Conservation (phyloP, 345 rosid species). For the Brassica nigra region DNA sequence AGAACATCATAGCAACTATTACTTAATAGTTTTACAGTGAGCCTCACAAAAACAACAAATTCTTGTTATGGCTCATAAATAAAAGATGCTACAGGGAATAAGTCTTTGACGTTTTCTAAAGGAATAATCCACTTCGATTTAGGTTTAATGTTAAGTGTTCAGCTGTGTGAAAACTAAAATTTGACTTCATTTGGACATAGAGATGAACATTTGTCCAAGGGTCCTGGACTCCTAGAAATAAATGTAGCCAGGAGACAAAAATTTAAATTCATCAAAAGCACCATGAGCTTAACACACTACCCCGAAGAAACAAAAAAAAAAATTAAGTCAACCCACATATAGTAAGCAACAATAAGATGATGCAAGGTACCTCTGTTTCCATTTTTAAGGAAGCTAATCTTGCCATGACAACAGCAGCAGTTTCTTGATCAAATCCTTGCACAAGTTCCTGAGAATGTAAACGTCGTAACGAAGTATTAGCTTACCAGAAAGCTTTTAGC, state of each 20-base stretch:
- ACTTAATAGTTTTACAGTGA: conserved; percentile 11
- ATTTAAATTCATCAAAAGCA: background rate
- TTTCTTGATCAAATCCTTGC: conserved; percentile 97
- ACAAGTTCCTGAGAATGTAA: conserved; percentile 68
- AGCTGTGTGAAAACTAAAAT: background rate
- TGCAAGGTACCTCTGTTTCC: conserved; percentile 82
- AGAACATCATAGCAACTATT: background rate
- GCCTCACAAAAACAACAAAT: conserved; percentile 2
- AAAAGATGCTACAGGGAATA: conserved; percentile 20
- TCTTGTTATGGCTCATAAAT: conserved; percentile 1
- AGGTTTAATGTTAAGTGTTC: background rate
- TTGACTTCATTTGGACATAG: background rate
- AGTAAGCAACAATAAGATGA: background rate
- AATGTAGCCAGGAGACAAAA: conserved; percentile 11
- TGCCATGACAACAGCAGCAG: conserved; percentile 97
- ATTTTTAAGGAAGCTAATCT: conserved; percentile 87
- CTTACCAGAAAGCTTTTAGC: conserved; percentile 6
- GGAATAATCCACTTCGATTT: background rate
- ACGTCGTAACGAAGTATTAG: conserved; percentile 2
- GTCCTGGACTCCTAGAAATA: background rate
- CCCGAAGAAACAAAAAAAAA: conserved; percentile 8
- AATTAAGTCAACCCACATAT: background rate
- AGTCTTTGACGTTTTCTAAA: background rate
- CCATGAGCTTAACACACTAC: background rate
- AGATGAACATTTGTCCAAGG: conserved; percentile 20